A percentile compares a stretch with the other conserved stretches of the same genome.
Conservation (phyloP, 2,329 filamentous ascomycete species). For the Volutella citrinella region DNA sequence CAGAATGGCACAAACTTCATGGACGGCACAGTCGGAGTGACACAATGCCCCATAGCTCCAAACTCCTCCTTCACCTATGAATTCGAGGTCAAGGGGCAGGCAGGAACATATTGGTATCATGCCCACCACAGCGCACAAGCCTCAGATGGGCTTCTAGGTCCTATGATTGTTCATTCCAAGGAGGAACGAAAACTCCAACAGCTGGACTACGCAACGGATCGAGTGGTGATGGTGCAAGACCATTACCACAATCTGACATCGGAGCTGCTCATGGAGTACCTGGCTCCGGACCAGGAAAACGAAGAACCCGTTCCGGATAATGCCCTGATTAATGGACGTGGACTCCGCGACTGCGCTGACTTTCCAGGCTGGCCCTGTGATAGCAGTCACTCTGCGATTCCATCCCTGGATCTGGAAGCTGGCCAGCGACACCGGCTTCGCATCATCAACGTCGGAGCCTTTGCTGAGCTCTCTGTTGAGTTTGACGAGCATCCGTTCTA, state of each 20-base stretch:
- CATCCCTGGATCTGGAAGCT: conserved; percentile 45
- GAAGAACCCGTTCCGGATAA: conserved; percentile 66
- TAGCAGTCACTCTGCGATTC: conserved; percentile 32
- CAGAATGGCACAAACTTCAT: conserved; percentile 73
- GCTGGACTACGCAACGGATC: conserved; percentile 41
- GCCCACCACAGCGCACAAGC: conserved; percentile 63
- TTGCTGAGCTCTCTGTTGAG: conserved; percentile 69
- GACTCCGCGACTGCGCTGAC: conserved; percentile 31
- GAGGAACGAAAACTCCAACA: conserved; percentile 31
- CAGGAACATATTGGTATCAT: conserved; percentile 59
- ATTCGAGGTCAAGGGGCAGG: conserved; percentile 57
- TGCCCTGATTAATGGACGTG: conserved; percentile 59
- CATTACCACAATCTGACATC: conserved; percentile 64
- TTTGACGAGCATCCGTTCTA: conserved; percentile 64
- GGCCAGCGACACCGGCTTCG: conserved; percentile 62
- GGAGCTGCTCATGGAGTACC: conserved; percentile 51
- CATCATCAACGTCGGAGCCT: conserved; percentile 67
- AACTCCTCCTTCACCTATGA: conserved; percentile 63
- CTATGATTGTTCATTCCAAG: conserved; percentile 63
- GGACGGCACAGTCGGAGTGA: conserved; percentile 68
- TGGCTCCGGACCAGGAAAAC: conserved; percentile 50
- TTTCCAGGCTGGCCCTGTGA: conserved; percentile 44
- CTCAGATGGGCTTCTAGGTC: conserved; percentile 66
- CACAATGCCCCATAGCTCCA: conserved; percentile 65
- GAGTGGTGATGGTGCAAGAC: conserved; percentile 67